Evolutionary conservation across 208 protist genomes (phyloP).

Genomic region (Leishmania martiniquensis): DNA sequence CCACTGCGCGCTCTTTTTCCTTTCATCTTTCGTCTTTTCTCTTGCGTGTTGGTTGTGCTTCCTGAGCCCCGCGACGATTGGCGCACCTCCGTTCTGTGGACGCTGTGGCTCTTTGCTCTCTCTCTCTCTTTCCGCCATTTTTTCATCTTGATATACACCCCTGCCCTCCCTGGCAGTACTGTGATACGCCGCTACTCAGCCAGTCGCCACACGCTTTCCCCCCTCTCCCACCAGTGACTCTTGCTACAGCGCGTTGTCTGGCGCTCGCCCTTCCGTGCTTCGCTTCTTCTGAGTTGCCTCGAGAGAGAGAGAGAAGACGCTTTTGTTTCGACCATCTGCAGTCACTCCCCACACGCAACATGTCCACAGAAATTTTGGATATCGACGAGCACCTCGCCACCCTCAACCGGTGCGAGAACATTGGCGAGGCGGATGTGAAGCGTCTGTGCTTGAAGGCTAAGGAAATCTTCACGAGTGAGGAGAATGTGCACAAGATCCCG

Average conservation of each 20-base stretch:
- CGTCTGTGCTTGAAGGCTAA: slow-evolving; percentile 84
- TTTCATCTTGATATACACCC: slow-evolving; percentile 17
- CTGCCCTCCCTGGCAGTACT: not conserved
- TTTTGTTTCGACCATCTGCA: not conserved
- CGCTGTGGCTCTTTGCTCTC: slow-evolving; percentile 19
- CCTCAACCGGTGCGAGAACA: slow-evolving; percentile 94
- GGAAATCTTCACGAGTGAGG: slow-evolving; percentile 85
- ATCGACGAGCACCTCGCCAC: slow-evolving; percentile 97
- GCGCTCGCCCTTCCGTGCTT: not conserved
- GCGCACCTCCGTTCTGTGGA: not conserved
- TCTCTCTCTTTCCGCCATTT: too few relatives aligned
- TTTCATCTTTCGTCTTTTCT: not conserved
- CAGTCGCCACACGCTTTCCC: not conserved
- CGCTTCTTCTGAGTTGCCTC: not conserved
- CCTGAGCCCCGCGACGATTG: not conserved
- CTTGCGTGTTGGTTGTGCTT: slow-evolving; percentile 18
- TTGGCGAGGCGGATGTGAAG: slow-evolving; percentile 94
- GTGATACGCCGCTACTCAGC: not conserved
- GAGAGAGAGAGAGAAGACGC: not conserved
- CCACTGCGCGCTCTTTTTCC: not conserved
- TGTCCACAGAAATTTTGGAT: slow-evolving; percentile 60
- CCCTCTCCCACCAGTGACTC: not conserved
- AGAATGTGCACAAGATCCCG: slow-evolving; percentile 92
- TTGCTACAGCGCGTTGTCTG: not conserved
- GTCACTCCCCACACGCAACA: not conserved